These are phyloP conservation scores for Dendrocalamus sinicus DNA, from an alignment of 176 grass and related monocot genomes.

Conservation along the genomic window DNA sequence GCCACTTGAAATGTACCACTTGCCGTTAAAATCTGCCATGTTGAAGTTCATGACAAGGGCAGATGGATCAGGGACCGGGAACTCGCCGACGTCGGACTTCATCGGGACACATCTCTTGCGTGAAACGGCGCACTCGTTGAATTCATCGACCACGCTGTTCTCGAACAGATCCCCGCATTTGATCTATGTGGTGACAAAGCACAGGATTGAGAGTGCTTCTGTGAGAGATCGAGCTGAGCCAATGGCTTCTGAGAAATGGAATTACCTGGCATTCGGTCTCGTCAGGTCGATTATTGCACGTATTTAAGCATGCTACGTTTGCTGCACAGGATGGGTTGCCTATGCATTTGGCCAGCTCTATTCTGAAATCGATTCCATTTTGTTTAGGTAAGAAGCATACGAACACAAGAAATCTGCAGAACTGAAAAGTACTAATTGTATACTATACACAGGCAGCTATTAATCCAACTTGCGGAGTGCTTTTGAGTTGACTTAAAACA, in stretches of 20 bases:
- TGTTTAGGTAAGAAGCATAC: neutral
- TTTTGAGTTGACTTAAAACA: neutral
- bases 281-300: constrained; percentile 89
- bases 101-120: constrained; percentile 92
- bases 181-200: constrained; percentile 54
- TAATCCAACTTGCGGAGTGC: neutral
- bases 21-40: constrained; percentile 86
- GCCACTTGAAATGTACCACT: constrained; percentile 96
- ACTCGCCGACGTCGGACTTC: constrained; percentile 88
- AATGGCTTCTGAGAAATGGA: neutral
- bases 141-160: constrained; percentile 87
- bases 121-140: constrained; percentile 97
- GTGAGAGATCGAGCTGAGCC: neutral
- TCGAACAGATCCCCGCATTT: constrained; percentile 95
- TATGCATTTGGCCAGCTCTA: constrained; percentile 94
- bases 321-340: constrained; percentile 94
- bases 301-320: constrained; percentile 94
- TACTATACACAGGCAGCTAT: neutral
- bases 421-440: neutral
- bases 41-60: constrained; percentile 79
- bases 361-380: constrained; percentile 47
- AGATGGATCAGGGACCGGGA: constrained; percentile 72
- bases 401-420: constrained; percentile 17
- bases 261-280: constrained; percentile 97
- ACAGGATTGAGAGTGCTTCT: constrained; percentile 10